phyloP scores from a whole-genome alignment of 441 rosid species.

The Adansonia rubrostipa region DNA sequence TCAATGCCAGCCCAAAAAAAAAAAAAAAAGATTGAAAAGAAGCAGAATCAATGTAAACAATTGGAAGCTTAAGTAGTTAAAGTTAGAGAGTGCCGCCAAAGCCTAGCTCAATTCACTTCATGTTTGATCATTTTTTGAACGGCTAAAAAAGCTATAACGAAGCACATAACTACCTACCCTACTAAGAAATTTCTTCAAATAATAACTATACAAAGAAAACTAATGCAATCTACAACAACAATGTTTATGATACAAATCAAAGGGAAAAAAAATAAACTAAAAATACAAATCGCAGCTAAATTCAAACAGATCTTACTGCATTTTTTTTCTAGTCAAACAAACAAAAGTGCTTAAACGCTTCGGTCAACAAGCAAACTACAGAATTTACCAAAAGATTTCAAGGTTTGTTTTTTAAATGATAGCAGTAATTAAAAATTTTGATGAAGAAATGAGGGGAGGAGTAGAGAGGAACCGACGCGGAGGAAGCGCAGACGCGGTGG shows the following conservation, averaged over 20 bases:
- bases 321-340: conserved; percentile 17
- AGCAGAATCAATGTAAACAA: neutral
- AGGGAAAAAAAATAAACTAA: neutral
- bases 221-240: neutral
- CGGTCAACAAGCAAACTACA: neutral
- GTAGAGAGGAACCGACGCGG: conserved; percentile 42
- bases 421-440: neutral
- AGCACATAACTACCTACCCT: neutral
- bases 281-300: neutral
- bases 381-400: neutral
- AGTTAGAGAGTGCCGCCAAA: neutral
- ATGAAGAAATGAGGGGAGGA: neutral
- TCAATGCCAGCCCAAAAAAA: neutral
- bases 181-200: conserved; percentile 1
- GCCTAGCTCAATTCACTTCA: neutral
- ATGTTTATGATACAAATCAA: neutral
- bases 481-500: conserved; percentile 56
- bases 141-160: neutral
- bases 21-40: neutral
- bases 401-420: neutral
- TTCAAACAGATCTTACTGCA: conserved; percentile 9
- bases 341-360: neutral
- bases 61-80: conserved; percentile 1
- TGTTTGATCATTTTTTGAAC: neutral
- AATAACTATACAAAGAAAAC: neutral